Percentiles rank a stretch among this genome's conserved stretches.
These are phyloP conservation scores for Anthracocystis walkeri DNA, from an alignment of 1,284 basidiomycete genomes.

Conservation along the genomic window DNA sequence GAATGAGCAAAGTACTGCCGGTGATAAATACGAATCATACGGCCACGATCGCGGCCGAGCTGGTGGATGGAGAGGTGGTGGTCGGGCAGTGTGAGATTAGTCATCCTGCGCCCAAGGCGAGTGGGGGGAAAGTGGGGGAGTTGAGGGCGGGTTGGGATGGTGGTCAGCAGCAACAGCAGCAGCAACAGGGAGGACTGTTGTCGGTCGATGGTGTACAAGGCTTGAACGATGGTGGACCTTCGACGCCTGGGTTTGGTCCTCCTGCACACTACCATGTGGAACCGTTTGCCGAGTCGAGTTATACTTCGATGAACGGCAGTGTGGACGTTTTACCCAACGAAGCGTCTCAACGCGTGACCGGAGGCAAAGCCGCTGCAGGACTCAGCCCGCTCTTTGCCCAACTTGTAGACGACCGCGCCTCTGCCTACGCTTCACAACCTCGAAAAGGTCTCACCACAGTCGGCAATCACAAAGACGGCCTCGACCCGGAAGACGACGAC, in stretches of 20 bases:
- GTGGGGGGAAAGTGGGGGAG: conserved; percentile 5
- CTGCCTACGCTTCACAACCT: conserved; percentile 28
- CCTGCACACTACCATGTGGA: conserved; percentile 41
- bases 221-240: conserved; percentile 19
- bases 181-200: conserved; percentile 6
- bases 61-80: conserved; percentile 81
- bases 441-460: conserved; percentile 48
- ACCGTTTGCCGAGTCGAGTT: conserved; percentile 26
- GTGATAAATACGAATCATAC: conserved; percentile 95
- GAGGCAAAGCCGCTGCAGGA: background rate
- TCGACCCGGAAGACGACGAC: conserved; percentile 56
- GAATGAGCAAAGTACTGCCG: conserved; percentile 79
- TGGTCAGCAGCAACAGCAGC: background rate
- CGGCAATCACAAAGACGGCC: conserved; percentile 56
- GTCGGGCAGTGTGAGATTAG: conserved; percentile 98
- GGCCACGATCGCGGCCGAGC: conserved; percentile 94
- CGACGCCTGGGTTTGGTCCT: conserved; percentile 44
- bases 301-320: conserved; percentile 37
- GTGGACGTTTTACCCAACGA: background rate
- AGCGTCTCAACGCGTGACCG: no score
- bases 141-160: conserved; percentile 19
- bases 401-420: conserved; percentile 34
- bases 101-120: conserved; percentile 75
- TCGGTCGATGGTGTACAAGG: conserved; percentile 12
- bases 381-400: conserved; percentile 36